Conservation (phyloP, 2,329 filamentous ascomycete species). For the Penicillium glabrum region DNA sequence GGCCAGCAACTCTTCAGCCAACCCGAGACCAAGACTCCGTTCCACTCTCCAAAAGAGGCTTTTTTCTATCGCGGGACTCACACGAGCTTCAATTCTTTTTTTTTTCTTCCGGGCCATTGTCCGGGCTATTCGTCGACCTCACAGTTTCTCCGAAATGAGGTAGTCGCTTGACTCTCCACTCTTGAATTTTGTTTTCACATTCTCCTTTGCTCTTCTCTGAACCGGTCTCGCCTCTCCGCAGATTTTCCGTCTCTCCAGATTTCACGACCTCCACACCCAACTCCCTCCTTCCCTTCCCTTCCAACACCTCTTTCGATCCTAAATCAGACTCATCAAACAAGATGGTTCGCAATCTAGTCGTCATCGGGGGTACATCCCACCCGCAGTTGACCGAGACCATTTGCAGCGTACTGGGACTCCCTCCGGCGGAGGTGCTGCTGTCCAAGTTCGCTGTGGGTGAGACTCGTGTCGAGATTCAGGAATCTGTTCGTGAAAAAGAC, state of each 20-base stretch:
- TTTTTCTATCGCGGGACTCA: slow-evolving; percentile 38
- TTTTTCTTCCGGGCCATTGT: slow-evolving; percentile 22
- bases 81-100: slow-evolving; percentile 28
- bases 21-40: slow-evolving; percentile 28
- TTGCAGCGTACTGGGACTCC: slow-evolving; percentile 83
- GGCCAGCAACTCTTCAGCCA: slow-evolving; percentile 21
- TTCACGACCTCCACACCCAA: slow-evolving; percentile 22
- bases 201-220: slow-evolving; percentile 5
- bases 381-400: slow-evolving; percentile 82
- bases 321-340: slow-evolving; percentile 16
- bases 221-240: slow-evolving; percentile 29
- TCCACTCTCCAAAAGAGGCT: slow-evolving; percentile 38
- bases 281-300: slow-evolving; percentile 18
- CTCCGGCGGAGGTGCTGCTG: slow-evolving; percentile 79
- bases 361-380: slow-evolving; percentile 91
- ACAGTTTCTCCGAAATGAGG: slow-evolving; percentile 33
- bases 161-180: slow-evolving; percentile 28
- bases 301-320: slow-evolving; percentile 11
- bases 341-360: slow-evolving; percentile 94
- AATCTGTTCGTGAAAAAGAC: slow-evolving; percentile 96
- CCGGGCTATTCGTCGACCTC: slow-evolving; percentile 20
- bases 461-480: slow-evolving; percentile 90
- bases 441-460: slow-evolving; percentile 94
- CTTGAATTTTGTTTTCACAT: slow-evolving; percentile 6
- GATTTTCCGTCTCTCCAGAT: slow-evolving; percentile 29